Percentiles rank a stretch among this genome's conserved stretches.
Evolutionary conservation across 1,139 yeast genomes (phyloP).

Genomic region (Debaryomyces sp.): DNA sequence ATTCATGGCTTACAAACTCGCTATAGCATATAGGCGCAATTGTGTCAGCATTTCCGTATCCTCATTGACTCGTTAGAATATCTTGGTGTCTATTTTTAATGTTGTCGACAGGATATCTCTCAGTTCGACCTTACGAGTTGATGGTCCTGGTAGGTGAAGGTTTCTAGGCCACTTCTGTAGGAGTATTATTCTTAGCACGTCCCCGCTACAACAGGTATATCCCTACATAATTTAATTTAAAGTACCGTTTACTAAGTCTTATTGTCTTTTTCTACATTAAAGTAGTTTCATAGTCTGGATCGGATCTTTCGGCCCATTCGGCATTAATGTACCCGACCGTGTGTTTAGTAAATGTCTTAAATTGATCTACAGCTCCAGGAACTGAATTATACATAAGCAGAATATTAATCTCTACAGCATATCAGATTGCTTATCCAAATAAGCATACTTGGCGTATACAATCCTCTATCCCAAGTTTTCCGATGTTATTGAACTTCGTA

Average conservation of each 20-base stretch:
- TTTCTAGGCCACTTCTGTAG: not conserved
- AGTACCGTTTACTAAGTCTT: not conserved
- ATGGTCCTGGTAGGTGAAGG: not conserved
- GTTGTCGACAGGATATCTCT: not conserved
- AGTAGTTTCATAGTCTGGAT: not conserved
- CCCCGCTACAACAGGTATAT: not conserved
- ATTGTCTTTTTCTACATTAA: not conserved
- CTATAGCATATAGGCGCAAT: not conserved
- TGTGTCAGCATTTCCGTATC: not conserved
- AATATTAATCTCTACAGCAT: not conserved
- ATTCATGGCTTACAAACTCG: not conserved
- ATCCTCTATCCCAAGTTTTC: not conserved
- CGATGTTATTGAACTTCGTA: not conserved
- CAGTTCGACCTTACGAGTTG: not conserved
- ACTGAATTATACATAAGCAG: not conserved
- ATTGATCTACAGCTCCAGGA: not conserved
- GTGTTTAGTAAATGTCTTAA: not conserved
- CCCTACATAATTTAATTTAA: not conserved
- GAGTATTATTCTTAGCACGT: not conserved
- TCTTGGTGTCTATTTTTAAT: not conserved
- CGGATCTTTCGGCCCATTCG: not conserved
- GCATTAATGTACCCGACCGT: not conserved
- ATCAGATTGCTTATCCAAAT: not conserved
- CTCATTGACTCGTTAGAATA: not conserved
- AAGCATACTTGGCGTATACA: not conserved